Percentiles rank a stretch among this genome's conserved stretches.
Conservation (phyloP, 2,329 filamentous ascomycete species). For the Penicillium sp. region DNA sequence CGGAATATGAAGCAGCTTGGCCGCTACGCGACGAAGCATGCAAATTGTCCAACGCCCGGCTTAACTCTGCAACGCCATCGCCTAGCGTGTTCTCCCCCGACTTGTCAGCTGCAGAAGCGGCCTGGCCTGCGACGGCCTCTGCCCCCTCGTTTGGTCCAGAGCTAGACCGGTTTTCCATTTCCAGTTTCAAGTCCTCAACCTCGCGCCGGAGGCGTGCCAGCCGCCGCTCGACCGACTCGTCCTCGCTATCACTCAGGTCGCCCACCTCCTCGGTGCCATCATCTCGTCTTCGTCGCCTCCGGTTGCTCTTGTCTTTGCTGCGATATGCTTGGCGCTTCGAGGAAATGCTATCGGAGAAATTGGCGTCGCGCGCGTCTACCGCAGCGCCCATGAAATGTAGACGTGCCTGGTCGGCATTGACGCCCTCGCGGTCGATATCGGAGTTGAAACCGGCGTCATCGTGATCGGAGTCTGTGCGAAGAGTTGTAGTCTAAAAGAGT, state of each 20-base stretch:
- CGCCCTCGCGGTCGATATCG: conserved; percentile 75
- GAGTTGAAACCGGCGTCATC: conserved; percentile 60
- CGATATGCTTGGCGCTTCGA: conserved; percentile 84
- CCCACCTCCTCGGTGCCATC: conserved; percentile 66
- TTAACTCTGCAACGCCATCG: conserved; percentile 71
- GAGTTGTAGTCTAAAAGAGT: conserved; percentile 59
- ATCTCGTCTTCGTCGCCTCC: conserved; percentile 61
- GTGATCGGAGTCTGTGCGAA: conserved; percentile 65
- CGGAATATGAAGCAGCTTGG: conserved; percentile 34
- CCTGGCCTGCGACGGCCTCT: not conserved
- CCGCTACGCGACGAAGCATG: conserved; percentile 42
- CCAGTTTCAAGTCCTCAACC: conserved; percentile 72
- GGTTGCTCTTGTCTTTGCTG: conserved; percentile 62
- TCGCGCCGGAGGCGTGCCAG: conserved; percentile 84
- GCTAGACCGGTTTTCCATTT: conserved; percentile 52
- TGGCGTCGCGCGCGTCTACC: conserved; percentile 77
- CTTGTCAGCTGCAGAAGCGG: conserved; percentile 40
- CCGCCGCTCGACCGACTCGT: conserved; percentile 77
- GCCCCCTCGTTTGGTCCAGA: conserved; percentile 60
- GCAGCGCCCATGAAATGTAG: conserved; percentile 76
- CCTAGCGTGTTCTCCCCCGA: conserved; percentile 53
- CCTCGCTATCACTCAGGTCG: conserved; percentile 79
- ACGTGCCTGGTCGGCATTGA: conserved; percentile 80
- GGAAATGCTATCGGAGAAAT: conserved; percentile 88
- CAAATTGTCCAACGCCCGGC: conserved; percentile 73